Evolutionary conservation across 1,284 basidiomycete species (phyloP).

Genomic region (Irpex rosettiformis): DNA sequence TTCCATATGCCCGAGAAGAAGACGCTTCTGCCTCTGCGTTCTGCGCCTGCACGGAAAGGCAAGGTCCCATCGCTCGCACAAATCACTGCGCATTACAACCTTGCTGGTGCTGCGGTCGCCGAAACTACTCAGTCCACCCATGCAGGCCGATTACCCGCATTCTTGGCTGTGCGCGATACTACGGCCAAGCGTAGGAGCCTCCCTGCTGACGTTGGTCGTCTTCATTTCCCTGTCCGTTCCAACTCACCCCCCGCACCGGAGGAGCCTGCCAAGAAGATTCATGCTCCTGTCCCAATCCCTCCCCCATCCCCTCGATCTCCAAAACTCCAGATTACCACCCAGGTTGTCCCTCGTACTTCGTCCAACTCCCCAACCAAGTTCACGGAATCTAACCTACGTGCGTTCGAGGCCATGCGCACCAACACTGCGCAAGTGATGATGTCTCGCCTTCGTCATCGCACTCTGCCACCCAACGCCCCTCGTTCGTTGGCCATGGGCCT

Average conservation of each 20-base stretch:
- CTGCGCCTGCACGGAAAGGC: slow-evolving; percentile 17
- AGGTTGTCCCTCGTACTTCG: slow-evolving; percentile 44
- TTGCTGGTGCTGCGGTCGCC: neutral
- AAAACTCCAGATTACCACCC: slow-evolving; percentile 46
- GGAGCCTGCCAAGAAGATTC: slow-evolving; percentile 24
- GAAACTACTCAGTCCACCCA: neutral
- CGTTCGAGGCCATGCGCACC: slow-evolving; percentile 43
- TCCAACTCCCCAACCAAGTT: slow-evolving; percentile 43
- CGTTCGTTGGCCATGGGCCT: slow-evolving; percentile 21
- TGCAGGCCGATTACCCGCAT: slow-evolving; percentile 39
- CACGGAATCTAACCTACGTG: slow-evolving; percentile 49
- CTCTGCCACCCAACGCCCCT: slow-evolving; percentile 27
- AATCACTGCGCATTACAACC: slow-evolving; percentile 59
- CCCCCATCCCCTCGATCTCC: slow-evolving; percentile 34
- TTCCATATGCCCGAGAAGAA: slow-evolving; percentile 41
- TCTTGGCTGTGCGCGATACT: slow-evolving; percentile 27
- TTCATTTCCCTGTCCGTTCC: slow-evolving; percentile 34
- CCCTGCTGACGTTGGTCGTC: slow-evolving; percentile 45
- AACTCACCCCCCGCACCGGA: slow-evolving; percentile 17
- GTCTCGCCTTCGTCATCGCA: slow-evolving; percentile 54
- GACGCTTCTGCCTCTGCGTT: slow-evolving; percentile 14
- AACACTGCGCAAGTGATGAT: slow-evolving; percentile 62
- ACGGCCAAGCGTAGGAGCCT: slow-evolving; percentile 27
- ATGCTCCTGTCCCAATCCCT: slow-evolving; percentile 26
- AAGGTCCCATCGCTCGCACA: slow-evolving; percentile 69